phyloP scores from a whole-genome alignment of 1,139 yeast genomes.

The Casaregolazyma suthepensis region DNA sequence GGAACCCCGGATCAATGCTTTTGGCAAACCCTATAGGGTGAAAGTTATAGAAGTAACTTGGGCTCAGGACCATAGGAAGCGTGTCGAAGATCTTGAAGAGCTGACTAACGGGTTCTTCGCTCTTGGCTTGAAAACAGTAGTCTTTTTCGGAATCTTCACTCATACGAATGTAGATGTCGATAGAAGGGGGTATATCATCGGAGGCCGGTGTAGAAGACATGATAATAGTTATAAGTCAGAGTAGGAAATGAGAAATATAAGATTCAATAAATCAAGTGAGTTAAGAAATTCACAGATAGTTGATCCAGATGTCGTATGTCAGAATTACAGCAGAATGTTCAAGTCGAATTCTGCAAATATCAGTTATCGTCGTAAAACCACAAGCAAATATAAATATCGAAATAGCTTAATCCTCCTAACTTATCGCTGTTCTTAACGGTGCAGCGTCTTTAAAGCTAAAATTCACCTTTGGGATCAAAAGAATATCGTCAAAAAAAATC shows the following conservation, averaged over 20 bases:
- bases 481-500: background rate
- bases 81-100: slow-evolving; percentile 55
- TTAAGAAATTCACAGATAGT: background rate
- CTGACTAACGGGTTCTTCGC: slow-evolving; percentile 47
- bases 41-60: slow-evolving; percentile 63
- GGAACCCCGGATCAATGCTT: slow-evolving; percentile 72
- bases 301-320: no score
- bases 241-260: background rate
- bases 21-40: slow-evolving; percentile 62
- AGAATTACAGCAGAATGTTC: no score
- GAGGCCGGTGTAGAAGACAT: background rate
- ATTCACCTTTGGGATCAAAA: background rate
- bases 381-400: no score
- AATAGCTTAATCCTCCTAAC: no score
- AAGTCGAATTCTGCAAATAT: no score
- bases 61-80: slow-evolving; percentile 72
- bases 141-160: slow-evolving; percentile 82
- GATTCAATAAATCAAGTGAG: background rate
- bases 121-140: slow-evolving; percentile 72
- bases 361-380: no score
- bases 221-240: background rate
- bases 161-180: slow-evolving; percentile 78
- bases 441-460: background rate
- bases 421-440: no score
- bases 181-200: background rate